These are phyloP conservation scores for Gynandropsis gynandra DNA, from an alignment of 345 rosid species.

Conservation along the genomic window DNA sequence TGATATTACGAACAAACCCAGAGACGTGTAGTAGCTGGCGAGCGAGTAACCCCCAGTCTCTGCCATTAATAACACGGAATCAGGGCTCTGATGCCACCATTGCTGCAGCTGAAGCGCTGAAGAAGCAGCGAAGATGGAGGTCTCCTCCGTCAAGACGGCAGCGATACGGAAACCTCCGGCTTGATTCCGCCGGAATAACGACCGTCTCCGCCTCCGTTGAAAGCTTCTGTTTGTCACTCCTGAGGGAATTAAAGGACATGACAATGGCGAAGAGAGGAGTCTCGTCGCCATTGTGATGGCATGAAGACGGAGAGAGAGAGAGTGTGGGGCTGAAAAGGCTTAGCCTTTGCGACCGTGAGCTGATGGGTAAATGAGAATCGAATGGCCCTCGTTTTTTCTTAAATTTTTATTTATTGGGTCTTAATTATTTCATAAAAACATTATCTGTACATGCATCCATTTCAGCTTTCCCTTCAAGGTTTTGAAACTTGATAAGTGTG, in stretches of 20 bases:
- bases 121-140: conserved; percentile 21
- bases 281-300: conserved; percentile 26
- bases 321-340: conserved; percentile 7
- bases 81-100: conserved; percentile 27
- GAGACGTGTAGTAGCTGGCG: conserved; percentile 92
- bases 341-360: conserved; percentile 19
- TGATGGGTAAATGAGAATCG: conserved; percentile 21
- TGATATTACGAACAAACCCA: conserved; percentile 84
- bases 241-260: conserved; percentile 26
- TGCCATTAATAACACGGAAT: conserved; percentile 38
- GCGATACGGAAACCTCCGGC: conserved; percentile 7
- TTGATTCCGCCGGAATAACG: conserved; percentile 7
- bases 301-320: neutral
- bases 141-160: conserved; percentile 18
- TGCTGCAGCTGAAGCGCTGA: conserved; percentile 30
- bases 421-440: conserved; percentile 11
- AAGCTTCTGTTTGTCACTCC: conserved; percentile 18
- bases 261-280: conserved; percentile 25
- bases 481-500: too few species aligned
- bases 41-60: conserved; percentile 66
- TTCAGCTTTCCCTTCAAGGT: too few species aligned
- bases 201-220: conserved; percentile 8
- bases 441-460: conserved; percentile 6
- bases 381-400: conserved; percentile 23
- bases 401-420: neutral